Percentiles rank a stretch among this genome's conserved stretches.
phyloP scores from a whole-genome alignment of 768 basidiomycete species.

The Lentinula lateritia region DNA sequence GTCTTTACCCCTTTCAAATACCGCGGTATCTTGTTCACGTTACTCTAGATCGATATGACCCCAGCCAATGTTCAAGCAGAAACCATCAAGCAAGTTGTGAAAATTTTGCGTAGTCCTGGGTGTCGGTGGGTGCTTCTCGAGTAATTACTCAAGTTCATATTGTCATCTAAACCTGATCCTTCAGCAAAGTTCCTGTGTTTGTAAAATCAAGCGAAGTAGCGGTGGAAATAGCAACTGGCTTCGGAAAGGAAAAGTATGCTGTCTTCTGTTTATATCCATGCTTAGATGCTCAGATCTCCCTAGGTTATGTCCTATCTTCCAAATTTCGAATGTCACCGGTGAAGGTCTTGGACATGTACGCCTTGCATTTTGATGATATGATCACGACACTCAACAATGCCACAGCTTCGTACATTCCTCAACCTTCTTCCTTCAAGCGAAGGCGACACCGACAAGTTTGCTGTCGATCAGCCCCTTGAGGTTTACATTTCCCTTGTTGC shows the following conservation, averaged over 20 bases:
- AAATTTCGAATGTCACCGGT: conserved; percentile 93
- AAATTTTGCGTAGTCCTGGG: conserved; percentile 89
- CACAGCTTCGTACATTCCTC: conserved; percentile 78
- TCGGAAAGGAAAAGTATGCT: conserved; percentile 65
- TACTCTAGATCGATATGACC: conserved; percentile 87
- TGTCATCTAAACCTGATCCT: neutral
- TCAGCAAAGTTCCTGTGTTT: conserved; percentile 77
- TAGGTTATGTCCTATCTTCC: conserved; percentile 88
- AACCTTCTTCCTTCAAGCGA: conserved; percentile 90
- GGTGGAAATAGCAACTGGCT: conserved; percentile 69
- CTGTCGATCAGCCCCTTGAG: conserved; percentile 74
- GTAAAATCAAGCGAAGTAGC: conserved; percentile 79
- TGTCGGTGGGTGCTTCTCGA: conserved; percentile 55
- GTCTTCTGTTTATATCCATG: neutral
- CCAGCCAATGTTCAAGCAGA: conserved; percentile 88
- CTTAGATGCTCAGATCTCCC: conserved; percentile 6
- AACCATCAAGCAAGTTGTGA: conserved; percentile 87
- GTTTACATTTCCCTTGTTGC: conserved; percentile 25
- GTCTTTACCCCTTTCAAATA: conserved; percentile 27
- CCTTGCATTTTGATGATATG: neutral
- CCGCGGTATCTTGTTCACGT: neutral
- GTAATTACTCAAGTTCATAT: neutral
- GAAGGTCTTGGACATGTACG: conserved; percentile 75
- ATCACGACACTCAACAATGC: neutral
- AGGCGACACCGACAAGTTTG: conserved; percentile 75